Evolutionary conservation across 148 eudicot species (phyloP), one percentile per base, ranked within the genome.

Genomic region (Rhododendron vialii): DNA sequence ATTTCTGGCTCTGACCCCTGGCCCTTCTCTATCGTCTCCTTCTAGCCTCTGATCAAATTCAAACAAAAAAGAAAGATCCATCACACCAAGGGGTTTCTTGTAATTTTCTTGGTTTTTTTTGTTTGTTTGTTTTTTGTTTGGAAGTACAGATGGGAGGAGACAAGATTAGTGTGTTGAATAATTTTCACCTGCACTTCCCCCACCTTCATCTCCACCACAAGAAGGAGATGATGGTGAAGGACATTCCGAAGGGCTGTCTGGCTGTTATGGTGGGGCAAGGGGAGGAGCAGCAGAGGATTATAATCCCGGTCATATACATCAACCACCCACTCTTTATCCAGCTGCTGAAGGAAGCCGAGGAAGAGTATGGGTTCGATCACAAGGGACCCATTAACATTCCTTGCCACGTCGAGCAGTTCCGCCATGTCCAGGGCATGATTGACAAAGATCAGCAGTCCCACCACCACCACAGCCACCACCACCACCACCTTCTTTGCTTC

Each of bases 341-440:
- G 69, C 83, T 97, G 55, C 87, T 97, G 71, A 93, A 95, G 83
- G 96, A 92, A 86, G 98, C 98, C 17, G 98, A 97, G 83, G 93
- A 97, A 76, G 99, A 94, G 85, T 97, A 94, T 71, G 99, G 98
- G 1, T 97, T 97, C 80, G 90, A 94, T 59, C 96, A 96, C 10
- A 77, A 90, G 2, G 99, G 99, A 0, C 99, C 98, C 13, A 93
- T 97, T 71, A 94, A 89, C 63, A 93, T 97, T 11, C 99, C 99
- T 13, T 97, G 98, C 89, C 93, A 93, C 74, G 94, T 95, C n/a
- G 95, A 93, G 76, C 92, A 95, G 84, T 97, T 97, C 61, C 89
- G 87, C 9, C 82, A 89, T 10, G 93, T 97, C 80, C 92, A 90
- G 48, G 93, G 92, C 26, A 11, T 92, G 90, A 96, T 96, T 76